Percentiles rank a stretch among this genome's conserved stretches.
Conservation (phyloP, 2,329 filamentous ascomycete species). For the Fusarium anguioides region DNA sequence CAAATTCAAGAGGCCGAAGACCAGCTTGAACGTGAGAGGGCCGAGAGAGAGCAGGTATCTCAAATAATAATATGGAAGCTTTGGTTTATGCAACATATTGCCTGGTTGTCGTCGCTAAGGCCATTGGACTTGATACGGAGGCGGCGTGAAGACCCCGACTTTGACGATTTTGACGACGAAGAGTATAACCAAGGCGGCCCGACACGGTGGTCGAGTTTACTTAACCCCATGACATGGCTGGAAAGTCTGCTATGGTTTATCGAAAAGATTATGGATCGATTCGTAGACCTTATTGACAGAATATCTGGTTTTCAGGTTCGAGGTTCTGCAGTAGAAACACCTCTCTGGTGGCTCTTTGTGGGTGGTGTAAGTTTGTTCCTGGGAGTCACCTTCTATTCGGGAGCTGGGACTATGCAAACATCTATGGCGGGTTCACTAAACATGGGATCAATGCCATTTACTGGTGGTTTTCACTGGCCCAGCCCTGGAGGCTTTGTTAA, state of each 20-base stretch:
- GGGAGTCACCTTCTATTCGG: neutral
- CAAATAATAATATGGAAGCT: conserved; percentile 26
- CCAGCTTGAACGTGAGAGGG: conserved; percentile 22
- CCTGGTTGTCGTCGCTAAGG: conserved; percentile 38
- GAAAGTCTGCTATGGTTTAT: conserved; percentile 41
- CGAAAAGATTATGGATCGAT: conserved; percentile 33
- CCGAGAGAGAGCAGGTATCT: conserved; percentile 7
- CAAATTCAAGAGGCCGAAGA: conserved; percentile 37
- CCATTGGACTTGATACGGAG: conserved; percentile 26
- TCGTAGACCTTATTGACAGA: conserved; percentile 31
- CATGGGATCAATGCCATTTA: conserved; percentile 4
- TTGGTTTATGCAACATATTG: conserved; percentile 37
- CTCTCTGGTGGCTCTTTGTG: neutral
- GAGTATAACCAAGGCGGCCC: conserved; percentile 18
- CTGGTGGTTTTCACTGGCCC: conserved; percentile 19
- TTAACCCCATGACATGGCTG: conserved; percentile 50
- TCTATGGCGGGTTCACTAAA: conserved; percentile 9
- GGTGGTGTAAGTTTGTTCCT: conserved; percentile 7
- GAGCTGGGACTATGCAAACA: neutral
- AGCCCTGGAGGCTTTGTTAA: conserved; percentile 22
- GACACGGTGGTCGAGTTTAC: conserved; percentile 42
- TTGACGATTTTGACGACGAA: conserved; percentile 27
- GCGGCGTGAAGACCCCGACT: neutral
- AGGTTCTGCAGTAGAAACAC: neutral
- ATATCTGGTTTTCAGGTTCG: conserved; percentile 9